These are phyloP conservation scores for Bathelium albidoporum DNA, from an alignment of 495 filamentous ascomycete species.

Conservation along the genomic window DNA sequence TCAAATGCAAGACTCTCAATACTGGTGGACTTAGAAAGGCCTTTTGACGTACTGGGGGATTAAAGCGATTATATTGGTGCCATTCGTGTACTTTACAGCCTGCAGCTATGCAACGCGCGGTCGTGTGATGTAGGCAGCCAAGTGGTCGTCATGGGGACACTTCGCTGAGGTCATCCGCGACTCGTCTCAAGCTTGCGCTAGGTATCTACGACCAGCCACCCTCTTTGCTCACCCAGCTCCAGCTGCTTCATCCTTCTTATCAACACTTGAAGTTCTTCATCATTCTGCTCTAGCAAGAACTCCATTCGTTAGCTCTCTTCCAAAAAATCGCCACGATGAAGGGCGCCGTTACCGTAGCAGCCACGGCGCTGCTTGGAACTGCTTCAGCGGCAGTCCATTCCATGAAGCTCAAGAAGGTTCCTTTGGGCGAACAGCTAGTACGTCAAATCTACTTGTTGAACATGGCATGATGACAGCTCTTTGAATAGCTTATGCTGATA, in stretches of 20 bases:
- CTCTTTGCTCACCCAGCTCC: neutral
- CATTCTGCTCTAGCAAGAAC: neutral
- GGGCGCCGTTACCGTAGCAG: constrained; percentile 60
- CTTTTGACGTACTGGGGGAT: neutral
- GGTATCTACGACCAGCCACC: neutral
- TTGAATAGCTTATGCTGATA: neutral
- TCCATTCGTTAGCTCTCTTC: neutral
- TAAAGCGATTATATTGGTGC: no score
- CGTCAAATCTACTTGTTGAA: constrained; percentile 26
- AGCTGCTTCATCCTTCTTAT: constrained; percentile 3
- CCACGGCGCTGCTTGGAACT: constrained; percentile 71
- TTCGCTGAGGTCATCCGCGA: neutral
- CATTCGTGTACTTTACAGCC: neutral
- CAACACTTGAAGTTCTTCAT: neutral
- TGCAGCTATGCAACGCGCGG: neutral
- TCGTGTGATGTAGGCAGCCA: constrained; percentile 2
- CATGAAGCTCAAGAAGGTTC: constrained; percentile 94
- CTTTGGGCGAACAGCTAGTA: constrained; percentile 85
- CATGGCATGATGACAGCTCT: constrained; percentile 5
- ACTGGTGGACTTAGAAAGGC: no score
- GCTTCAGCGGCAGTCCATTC: constrained; percentile 78
- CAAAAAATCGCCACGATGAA: constrained; percentile 51
- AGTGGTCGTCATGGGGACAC: constrained; percentile 4
- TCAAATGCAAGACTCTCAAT: no score
- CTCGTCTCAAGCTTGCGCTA: constrained; percentile 3